Conservation (phyloP, 768 basidiomycete species). For the Nevesoporus exiguus region DNA sequence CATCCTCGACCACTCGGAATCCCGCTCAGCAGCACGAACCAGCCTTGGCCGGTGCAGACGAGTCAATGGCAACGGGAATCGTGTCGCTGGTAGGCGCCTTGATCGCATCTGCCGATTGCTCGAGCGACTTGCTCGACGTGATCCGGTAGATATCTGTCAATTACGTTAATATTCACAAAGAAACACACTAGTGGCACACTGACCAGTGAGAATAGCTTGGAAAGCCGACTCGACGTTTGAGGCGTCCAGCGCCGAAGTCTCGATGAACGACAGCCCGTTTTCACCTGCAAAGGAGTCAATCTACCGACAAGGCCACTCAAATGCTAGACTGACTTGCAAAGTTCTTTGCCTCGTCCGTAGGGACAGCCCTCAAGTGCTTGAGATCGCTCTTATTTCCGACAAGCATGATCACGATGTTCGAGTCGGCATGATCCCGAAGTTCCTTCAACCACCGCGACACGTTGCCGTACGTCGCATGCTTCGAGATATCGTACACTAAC, state of each 20-base stretch:
- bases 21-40: constrained; percentile 59
- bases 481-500: constrained; percentile 91
- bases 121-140: constrained; percentile 92
- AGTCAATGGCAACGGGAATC: constrained; percentile 75
- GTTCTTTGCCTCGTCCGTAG: constrained; percentile 94
- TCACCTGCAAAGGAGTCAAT: constrained; percentile 52
- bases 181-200: constrained; percentile 20
- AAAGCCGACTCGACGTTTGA: constrained; percentile 98
- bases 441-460: constrained; percentile 97
- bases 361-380: constrained; percentile 93
- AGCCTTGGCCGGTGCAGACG: constrained; percentile 48
- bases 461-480: constrained; percentile 91
- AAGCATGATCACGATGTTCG: constrained; percentile 93
- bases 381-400: constrained; percentile 99
- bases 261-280: constrained; percentile 91
- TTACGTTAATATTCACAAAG: neutral
- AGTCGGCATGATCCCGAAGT: constrained; percentile 90
- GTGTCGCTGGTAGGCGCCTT: constrained; percentile 78
- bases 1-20: neutral
- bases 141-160: constrained; percentile 91
- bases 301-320: neutral
- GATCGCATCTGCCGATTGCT: constrained; percentile 75
- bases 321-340: constrained; percentile 67
- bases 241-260: constrained; percentile 99
- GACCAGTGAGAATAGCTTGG: constrained; percentile 93